Evolutionary conservation across 371 early-diverging fungal genomes (phyloP), one percentile per base, ranked within the genome.

Genomic region (Vairimorpha necatrix): DNA sequence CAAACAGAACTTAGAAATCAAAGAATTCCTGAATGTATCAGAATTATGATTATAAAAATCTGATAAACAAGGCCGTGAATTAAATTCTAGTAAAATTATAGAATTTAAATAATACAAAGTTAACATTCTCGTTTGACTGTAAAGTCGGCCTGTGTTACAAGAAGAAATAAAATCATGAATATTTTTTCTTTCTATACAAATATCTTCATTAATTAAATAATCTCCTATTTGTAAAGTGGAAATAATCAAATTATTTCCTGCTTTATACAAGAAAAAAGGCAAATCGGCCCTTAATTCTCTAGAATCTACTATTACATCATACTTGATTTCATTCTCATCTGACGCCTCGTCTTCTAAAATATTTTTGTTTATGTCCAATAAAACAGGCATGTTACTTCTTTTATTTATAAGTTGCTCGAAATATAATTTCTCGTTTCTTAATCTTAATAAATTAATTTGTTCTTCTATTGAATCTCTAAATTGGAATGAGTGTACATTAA

Each of bases 101-200:
- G 93, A 91, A 0, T 80, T 86, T 28, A 84, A 82, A 82, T 95
- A 96, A 79, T 91, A 88, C 9, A 85, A 80, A 38, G 86, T 86
- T 94, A 97, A 93, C n/a, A 89, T 89, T 72, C 91, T 91, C 58
- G 88, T 89, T 83, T 97, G 96, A 18, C 88, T 88, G 85, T 92
- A 92, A 50, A 97, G 83, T 65, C 95, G 87, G 2, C 96, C 96
- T 30, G 89, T 88, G 34, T 87, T 87, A 71, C 95, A 86, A 0
- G 92, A 92, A 18, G 87, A 84, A 34, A 92, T 89, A 61, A 96
- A 85, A 87, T 97, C 98, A 0, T 90, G 83, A 42, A 94, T 86
- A 34, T 90, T 90, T 84, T 97, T 97, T 67, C 96, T 87, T 82
- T 97, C 98, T 0, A 97, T 90, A 66, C 91, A 92, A 53, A 92